Percentiles rank a stretch among this genome's conserved stretches.
These are phyloP conservation scores for Sicyos edulis DNA, from an alignment of 306 rosid genomes.

Conservation along the genomic window DNA sequence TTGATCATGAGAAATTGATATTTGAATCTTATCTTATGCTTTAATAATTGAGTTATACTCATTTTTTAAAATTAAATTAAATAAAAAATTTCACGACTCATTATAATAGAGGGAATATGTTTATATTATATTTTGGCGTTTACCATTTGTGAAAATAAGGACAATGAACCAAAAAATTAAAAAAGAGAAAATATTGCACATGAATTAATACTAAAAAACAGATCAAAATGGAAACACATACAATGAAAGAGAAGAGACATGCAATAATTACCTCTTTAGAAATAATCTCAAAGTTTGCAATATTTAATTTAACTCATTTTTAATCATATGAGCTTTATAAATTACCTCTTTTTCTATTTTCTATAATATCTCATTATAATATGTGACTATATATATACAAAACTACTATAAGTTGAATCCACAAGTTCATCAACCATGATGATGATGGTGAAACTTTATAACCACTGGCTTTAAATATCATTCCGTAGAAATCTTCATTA, in stretches of 20 bases:
- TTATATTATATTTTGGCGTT: no score
- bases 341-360: neutral
- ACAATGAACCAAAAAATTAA: no score
- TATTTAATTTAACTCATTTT: neutral
- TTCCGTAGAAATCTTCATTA: neutral
- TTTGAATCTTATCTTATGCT: neutral
- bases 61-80: no score
- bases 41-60: no score
- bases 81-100: no score
- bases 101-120: no score
- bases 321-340: neutral
- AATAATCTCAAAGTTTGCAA: neutral
- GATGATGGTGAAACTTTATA: neutral
- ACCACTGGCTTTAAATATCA: neutral
- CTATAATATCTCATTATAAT: neutral
- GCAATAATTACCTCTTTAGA: neutral
- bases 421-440: neutral
- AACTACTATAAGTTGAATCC: neutral
- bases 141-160: no score
- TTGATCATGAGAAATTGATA: no score
- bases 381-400: neutral
- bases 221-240: no score
- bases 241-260: no score
- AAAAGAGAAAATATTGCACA: no score
- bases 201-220: no score